These are phyloP conservation scores for Trichoderma arundinaceum DNA, from an alignment of 2,329 filamentous ascomycete genomes.

Conservation along the genomic window DNA sequence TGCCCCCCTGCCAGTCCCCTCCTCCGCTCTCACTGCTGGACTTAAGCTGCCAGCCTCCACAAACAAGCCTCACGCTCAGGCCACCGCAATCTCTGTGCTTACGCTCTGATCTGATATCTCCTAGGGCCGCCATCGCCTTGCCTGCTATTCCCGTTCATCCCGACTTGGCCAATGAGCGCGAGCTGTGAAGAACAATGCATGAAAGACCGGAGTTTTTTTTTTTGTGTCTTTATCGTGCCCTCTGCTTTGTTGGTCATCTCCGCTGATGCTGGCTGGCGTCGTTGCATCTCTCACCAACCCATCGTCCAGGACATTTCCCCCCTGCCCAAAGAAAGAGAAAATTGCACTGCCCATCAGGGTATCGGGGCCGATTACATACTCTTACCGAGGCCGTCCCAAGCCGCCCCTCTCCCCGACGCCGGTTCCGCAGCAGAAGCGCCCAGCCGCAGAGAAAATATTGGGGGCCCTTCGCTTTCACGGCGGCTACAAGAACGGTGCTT, in stretches of 20 bases:
- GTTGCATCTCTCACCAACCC: too few relatives aligned
- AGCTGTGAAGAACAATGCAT: not conserved
- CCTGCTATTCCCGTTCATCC: not conserved
- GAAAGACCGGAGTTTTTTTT: constrained; percentile 9
- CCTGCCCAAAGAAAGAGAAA: not conserved
- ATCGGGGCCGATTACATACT: constrained; percentile 4
- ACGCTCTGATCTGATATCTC: constrained; percentile 28
- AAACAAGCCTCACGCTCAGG: constrained; percentile 23
- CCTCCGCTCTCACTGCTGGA: not conserved
- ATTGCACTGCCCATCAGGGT: not conserved
- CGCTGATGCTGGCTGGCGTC: too few relatives aligned
- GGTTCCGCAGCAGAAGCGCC: not conserved
- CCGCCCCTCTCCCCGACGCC: too few relatives aligned
- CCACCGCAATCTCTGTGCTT: constrained; percentile 30
- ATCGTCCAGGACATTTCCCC: not conserved
- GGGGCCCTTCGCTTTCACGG: too few relatives aligned
- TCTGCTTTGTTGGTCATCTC: not conserved
- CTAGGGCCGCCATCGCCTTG: constrained; percentile 3
- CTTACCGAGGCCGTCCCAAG: not conserved
- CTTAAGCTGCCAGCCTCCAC: constrained; percentile 19
- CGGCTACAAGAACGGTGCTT: not conserved
- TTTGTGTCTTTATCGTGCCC: not conserved
- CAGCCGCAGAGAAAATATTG: not conserved
- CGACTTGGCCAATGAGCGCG: constrained; percentile 3
- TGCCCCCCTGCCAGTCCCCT: not conserved